Evolutionary conservation across 352 stramenopile genomes (phyloP).

Genomic region (Pythium aquatile): DNA sequence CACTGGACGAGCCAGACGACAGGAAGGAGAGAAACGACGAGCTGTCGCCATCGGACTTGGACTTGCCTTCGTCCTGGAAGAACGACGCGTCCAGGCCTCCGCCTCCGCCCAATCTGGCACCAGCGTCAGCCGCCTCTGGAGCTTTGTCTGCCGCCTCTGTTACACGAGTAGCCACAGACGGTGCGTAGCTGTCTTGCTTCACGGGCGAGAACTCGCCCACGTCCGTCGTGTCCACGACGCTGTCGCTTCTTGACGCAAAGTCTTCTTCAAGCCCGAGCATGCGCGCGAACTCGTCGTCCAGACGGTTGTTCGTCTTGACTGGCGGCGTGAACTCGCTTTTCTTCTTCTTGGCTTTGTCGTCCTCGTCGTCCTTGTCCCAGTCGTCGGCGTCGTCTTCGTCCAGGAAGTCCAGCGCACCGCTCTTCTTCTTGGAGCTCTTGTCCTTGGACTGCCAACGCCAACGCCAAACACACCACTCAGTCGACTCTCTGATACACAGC

Average conservation of each 20-base stretch:
- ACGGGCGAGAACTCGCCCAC: conserved; percentile 8
- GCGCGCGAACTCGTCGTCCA: conserved; percentile 66
- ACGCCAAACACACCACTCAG: neutral
- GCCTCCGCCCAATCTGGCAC: neutral
- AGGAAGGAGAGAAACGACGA: conserved; percentile 19
- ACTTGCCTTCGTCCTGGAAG: conserved; percentile 25
- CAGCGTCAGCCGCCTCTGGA: neutral
- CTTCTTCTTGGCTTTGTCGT: conserved; percentile 16
- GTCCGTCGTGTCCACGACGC: neutral
- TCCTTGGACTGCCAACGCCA: conserved; percentile 28
- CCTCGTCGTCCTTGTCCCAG: conserved; percentile 22
- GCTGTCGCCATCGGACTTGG: conserved; percentile 5
- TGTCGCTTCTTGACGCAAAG: conserved; percentile 9
- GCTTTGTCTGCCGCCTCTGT: neutral
- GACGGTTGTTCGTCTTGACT: conserved; percentile 36
- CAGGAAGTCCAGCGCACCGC: conserved; percentile 27
- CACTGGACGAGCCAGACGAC: conserved; percentile 15
- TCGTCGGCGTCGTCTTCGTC: conserved; percentile 26
- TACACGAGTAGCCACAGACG: neutral
- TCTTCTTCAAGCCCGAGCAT: conserved; percentile 63
- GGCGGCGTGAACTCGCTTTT: conserved; percentile 24
- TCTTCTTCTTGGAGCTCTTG: conserved; percentile 47
- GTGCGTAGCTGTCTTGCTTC: conserved; percentile 7
- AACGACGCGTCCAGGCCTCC: conserved; percentile 24
- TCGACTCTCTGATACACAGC: neutral